Conservation (phyloP, 176 grass and related monocot species). For the Alloteropsis semialata region DNA sequence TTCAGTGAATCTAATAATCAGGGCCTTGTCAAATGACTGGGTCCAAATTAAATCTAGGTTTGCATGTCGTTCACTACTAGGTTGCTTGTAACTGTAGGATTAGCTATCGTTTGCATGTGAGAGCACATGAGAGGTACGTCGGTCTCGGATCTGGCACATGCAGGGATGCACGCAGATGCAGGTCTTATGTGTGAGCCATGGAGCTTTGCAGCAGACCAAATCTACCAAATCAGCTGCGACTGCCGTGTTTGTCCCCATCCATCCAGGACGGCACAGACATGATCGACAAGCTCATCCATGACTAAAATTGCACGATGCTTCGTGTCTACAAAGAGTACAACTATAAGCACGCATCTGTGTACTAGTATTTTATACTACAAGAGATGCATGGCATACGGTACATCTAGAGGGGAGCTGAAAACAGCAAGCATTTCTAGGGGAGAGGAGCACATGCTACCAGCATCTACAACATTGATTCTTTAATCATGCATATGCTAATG, state of each 20-base stretch:
- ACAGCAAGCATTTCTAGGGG: conserved; percentile 31
- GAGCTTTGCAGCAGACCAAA: conserved; percentile 49
- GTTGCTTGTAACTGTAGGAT: conserved; percentile 46
- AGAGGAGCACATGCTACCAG: conserved; percentile 31
- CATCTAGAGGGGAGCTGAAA: conserved; percentile 25
- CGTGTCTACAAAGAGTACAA: conserved; percentile 3
- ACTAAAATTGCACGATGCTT: conserved; percentile 1
- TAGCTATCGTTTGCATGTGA: conserved; percentile 42
- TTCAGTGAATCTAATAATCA: not conserved
- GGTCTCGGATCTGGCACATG: conserved; percentile 44
- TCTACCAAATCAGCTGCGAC: conserved; percentile 32
- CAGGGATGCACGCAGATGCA: conserved; percentile 28
- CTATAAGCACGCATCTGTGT: conserved; percentile 18
- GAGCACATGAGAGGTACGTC: conserved; percentile 69
- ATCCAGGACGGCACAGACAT: conserved; percentile 11
- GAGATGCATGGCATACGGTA: not conserved
- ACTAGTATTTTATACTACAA: conserved; percentile 1
- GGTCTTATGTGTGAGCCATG: conserved; percentile 23
- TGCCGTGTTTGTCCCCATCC: conserved; percentile 35
- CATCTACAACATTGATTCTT: conserved; percentile 18
- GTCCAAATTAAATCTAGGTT: conserved; percentile 31
- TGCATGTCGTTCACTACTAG: conserved; percentile 7
- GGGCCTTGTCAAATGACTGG: not conserved
- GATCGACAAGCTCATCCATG: conserved; percentile 8
- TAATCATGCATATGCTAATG: not conserved